Evolutionary conservation across 192 early-diverging fungal species (phyloP).

Genomic region (Backusella mclennaniae): DNA sequence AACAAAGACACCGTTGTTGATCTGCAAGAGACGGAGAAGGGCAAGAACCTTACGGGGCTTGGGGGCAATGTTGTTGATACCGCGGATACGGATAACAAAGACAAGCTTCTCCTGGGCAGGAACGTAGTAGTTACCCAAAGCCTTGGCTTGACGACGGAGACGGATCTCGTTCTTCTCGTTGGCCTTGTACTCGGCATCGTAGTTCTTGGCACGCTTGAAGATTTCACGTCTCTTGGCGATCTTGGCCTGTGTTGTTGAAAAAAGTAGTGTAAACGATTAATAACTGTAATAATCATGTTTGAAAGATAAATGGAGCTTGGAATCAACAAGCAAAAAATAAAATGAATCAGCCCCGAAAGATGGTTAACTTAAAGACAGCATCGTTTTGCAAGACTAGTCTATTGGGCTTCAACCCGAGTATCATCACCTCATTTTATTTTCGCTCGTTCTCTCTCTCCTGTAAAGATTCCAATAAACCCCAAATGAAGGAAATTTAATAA

Average conservation of each 20-base stretch:
- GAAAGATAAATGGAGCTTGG: not conserved
- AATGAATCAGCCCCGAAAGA: constrained; percentile 78
- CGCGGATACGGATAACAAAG: constrained; percentile 99
- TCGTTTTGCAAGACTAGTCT: constrained; percentile 13
- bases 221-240: constrained; percentile 86
- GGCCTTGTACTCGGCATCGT: constrained; percentile 95
- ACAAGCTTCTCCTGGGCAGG: constrained; percentile 95
- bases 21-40: constrained; percentile 97
- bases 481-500: not conserved
- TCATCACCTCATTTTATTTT: constrained; percentile 3
- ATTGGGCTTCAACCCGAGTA: constrained; percentile 4
- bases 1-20: constrained; percentile 98
- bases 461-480: not conserved
- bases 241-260: constrained; percentile 39
- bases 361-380: constrained; percentile 43
- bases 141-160: constrained; percentile 91
- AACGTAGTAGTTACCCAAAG: constrained; percentile 90
- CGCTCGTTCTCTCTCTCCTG: not conserved
- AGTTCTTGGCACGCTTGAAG: constrained; percentile 99
- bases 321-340: not conserved
- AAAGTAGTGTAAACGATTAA: not conserved
- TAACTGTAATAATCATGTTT: not conserved
- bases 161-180: constrained; percentile 89
- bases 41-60: constrained; percentile 99
- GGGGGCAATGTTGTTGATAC: constrained; percentile 99